Conservation (phyloP, 2,329 filamentous ascomycete species). For the Fusarium pseudocircinatum region DNA sequence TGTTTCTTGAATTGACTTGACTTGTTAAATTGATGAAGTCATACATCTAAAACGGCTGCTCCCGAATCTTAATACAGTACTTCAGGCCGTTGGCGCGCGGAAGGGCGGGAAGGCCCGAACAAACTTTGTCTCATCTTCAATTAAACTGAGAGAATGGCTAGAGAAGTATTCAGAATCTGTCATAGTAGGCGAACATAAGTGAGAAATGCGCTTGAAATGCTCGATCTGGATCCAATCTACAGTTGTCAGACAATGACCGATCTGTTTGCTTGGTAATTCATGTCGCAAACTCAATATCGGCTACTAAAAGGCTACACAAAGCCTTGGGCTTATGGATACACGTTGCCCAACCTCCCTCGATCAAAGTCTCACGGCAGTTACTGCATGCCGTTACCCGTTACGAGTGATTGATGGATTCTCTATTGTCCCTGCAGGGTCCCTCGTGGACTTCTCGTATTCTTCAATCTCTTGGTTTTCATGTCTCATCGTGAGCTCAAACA, state of each 20-base stretch:
- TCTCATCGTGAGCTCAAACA: background rate
- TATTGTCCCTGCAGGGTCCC: slow-evolving; percentile 9
- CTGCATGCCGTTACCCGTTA: slow-evolving; percentile 20
- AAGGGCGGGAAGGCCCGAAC: slow-evolving; percentile 40
- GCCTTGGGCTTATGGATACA: slow-evolving; percentile 3
- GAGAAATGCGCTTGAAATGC: background rate
- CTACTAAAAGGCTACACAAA: background rate
- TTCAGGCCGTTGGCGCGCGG: slow-evolving; percentile 26
- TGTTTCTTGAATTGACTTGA: background rate
- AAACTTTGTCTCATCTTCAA: slow-evolving; percentile 29
- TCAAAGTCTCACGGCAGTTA: slow-evolving; percentile 23
- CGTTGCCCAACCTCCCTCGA: slow-evolving; percentile 34
- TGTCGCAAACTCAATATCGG: slow-evolving; percentile 11
- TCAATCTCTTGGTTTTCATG: background rate
- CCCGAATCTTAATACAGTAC: slow-evolving; percentile 3
- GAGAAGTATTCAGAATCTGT: background rate
- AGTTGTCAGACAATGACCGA: background rate
- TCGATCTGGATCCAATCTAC: background rate
- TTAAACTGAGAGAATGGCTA: background rate
- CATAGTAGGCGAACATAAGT: background rate
- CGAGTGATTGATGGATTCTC: slow-evolving; percentile 20
- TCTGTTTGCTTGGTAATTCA: background rate
- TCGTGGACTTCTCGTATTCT: slow-evolving; percentile 21
- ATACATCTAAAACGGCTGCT: slow-evolving; percentile 1
- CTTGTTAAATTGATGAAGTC: background rate